Evolutionary conservation across 306 rosid species (phyloP), one percentile per base, ranked within the genome.

Genomic region (Cicer cuneatum): DNA sequence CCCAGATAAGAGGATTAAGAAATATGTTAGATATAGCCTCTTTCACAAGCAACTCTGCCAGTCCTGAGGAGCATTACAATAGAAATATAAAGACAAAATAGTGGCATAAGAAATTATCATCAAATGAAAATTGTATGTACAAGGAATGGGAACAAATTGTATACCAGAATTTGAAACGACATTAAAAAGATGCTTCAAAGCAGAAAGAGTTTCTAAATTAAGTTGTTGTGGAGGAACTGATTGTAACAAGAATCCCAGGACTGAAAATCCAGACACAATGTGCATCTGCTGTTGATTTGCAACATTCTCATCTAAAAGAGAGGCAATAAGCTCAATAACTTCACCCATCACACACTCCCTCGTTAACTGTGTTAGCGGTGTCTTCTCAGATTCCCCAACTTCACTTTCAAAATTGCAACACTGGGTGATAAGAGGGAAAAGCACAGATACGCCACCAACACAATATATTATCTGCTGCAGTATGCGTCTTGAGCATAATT

Each of bases 271-370:
- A 71, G 95, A 91, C 47, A 91, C 95, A 74, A 94, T 88, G 90
- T 90, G 93, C 98, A 94, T 94, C 81, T 94, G 98, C 70, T 94
- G 98, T 69, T 91, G 98, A 85, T 91, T 94, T 73, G 95, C 91
- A 64, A 88, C 68, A 83, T 91, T 94, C 72, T 94, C 98, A 72
- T 94, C 98, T 40, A 94, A 86, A 61, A 91, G 92, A 73, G 93
- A 90, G 66, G 97, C 97, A 67, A 94, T 89, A 56, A 94, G 89
- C 86, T 94, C 93, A 79, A 94, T 86, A 37, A 91, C 96, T 81
- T 90, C 90, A 76, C 96, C 87, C 63, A 84, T 86, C 78, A 90
- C 78, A n/a, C 84, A 83, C 80, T 89, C 89, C 80, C 83, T 86
- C 14, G 79, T 73, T 42, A 73, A 77, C 80, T 73, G 87, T 40